These are phyloP conservation scores for Triglochin maritima DNA, from an alignment of 106 monocot species.

Conservation along the genomic window DNA sequence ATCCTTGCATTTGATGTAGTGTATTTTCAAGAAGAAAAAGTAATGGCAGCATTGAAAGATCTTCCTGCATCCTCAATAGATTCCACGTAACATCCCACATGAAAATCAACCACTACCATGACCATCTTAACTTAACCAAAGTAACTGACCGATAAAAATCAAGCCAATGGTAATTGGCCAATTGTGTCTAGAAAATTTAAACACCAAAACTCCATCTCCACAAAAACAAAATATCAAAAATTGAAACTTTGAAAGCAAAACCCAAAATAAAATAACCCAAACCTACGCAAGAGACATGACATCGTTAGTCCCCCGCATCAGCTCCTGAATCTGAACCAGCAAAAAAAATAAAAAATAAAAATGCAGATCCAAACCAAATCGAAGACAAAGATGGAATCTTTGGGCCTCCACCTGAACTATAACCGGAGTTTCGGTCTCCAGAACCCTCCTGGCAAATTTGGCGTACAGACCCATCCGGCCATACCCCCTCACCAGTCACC, in stretches of 20 bases:
- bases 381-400: neutral
- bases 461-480: constrained; percentile 12
- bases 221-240: neutral
- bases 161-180: neutral
- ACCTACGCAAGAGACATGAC: constrained; percentile 79
- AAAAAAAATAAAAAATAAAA: neutral
- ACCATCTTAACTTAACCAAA: neutral
- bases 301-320: constrained; percentile 54
- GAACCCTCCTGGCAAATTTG: constrained; percentile 18
- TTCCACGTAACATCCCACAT: too few relatives aligned
- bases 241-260: neutral
- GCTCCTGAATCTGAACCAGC: constrained; percentile 61
- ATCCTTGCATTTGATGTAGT: too few relatives aligned
- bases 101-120: neutral
- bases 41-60: too few relatives aligned
- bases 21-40: too few relatives aligned
- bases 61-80: too few relatives aligned
- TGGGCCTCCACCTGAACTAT: constrained; percentile 64
- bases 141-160: neutral
- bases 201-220: too few relatives aligned
- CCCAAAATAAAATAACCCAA: neutral
- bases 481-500: too few relatives aligned
- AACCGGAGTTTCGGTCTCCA: constrained; percentile 33
- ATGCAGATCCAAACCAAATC: neutral
- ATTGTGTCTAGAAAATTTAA: too few relatives aligned